phyloP scores from a whole-genome alignment of 805 yeast genomes.

The Lipomyces spencermartinsiae region DNA sequence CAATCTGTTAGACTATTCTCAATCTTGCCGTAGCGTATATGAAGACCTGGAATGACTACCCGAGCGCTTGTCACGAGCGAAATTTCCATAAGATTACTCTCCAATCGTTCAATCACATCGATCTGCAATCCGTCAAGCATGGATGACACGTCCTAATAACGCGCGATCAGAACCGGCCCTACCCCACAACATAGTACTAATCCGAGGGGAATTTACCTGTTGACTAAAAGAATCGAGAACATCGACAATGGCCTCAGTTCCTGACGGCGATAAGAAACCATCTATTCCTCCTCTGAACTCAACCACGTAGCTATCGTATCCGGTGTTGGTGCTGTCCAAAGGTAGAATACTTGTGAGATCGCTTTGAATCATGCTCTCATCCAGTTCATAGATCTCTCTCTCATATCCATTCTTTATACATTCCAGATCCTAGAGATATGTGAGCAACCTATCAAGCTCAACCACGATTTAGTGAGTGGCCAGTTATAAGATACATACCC shows the following conservation, averaged over 20 bases:
- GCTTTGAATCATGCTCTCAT: conserved; percentile 15
- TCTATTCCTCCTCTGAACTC: conserved; percentile 58
- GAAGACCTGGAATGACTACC: conserved; percentile 55
- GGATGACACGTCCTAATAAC: conserved; percentile 50
- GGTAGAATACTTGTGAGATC: conserved; percentile 11
- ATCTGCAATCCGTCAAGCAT: conserved; percentile 71
- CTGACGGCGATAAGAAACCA: conserved; percentile 55
- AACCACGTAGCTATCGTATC: conserved; percentile 61
- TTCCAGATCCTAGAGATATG: conserved; percentile 16
- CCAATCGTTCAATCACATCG: conserved; percentile 58
- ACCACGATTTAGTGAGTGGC: background rate
- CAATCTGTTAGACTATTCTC: conserved; percentile 18
- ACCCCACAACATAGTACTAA: background rate
- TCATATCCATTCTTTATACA: conserved; percentile 24
- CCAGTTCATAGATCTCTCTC: conserved; percentile 15
- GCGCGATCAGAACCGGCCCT: background rate
- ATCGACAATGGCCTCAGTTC: conserved; percentile 50
- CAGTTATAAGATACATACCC: background rate
- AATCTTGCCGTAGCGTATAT: conserved; percentile 49
- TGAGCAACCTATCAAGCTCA: background rate
- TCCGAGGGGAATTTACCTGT: conserved; percentile 22
- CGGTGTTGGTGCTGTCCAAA: conserved; percentile 49
- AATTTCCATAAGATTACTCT: conserved; percentile 45
- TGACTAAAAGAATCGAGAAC: conserved; percentile 47
- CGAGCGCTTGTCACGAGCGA: conserved; percentile 54